phyloP scores from a whole-genome alignment of 129 eudicot genomes.

The Escallonia herrerae region DNA sequence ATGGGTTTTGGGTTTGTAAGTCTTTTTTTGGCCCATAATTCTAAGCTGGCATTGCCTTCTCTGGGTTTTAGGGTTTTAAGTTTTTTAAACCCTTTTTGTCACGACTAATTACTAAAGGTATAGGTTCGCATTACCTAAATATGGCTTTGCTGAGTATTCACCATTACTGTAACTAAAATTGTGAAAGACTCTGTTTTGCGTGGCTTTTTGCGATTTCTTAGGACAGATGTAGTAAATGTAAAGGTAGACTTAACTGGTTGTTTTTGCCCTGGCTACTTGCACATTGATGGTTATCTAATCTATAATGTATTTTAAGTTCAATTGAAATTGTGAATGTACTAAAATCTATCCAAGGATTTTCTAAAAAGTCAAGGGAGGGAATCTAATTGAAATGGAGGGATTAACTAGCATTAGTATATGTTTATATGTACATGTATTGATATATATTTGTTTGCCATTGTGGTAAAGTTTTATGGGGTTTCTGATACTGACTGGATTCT shows the following conservation, averaged over 20 bases:
- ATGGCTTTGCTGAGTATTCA: not conserved
- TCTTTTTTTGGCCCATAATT: not conserved
- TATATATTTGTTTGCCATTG: not conserved
- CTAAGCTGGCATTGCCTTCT: not conserved
- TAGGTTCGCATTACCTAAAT: too few relatives aligned
- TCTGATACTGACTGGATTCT: not conserved
- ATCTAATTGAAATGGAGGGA: too few relatives aligned
- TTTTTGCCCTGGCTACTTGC: not conserved
- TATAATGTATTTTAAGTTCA: not conserved
- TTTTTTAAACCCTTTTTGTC: not conserved
- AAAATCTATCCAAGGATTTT: not conserved
- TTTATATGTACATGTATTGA: too few relatives aligned
- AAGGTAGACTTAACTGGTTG: not conserved
- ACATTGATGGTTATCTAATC: not conserved
- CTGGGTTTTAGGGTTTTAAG: slow-evolving; percentile 5
- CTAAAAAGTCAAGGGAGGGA: too few relatives aligned
- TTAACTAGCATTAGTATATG: too few relatives aligned
- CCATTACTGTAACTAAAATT: not conserved
- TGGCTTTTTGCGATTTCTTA: not conserved
- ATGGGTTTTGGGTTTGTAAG: slow-evolving; percentile 1
- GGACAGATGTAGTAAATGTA: not conserved
- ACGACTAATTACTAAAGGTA: not conserved
- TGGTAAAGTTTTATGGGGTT: not conserved
- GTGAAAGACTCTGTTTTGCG: not conserved
- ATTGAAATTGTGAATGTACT: not conserved